A percentile compares a stretch with the other conserved stretches of the same genome.
Conservation (phyloP, 495 filamentous ascomycete genomes). For the Gamarada debralockiae region DNA sequence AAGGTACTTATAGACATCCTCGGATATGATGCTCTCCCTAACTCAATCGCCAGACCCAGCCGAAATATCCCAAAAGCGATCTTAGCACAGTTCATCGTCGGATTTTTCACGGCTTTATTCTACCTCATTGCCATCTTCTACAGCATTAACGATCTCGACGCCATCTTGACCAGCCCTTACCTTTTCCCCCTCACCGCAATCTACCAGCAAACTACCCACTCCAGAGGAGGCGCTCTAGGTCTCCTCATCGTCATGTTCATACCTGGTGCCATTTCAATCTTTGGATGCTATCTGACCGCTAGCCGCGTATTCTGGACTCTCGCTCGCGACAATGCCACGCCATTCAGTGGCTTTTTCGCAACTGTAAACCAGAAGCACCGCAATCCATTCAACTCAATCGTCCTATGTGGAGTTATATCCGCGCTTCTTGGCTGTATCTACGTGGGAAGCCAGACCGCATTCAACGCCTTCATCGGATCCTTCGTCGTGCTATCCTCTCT, state of each 20-base stretch:
- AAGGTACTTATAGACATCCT: not conserved
- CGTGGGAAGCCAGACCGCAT: slow-evolving; percentile 60
- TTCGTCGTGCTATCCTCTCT: slow-evolving; percentile 61
- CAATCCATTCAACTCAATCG: slow-evolving; percentile 59
- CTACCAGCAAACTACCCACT: slow-evolving; percentile 72
- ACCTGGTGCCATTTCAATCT: slow-evolving; percentile 54
- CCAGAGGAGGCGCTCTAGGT: slow-evolving; percentile 54
- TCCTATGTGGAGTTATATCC: slow-evolving; percentile 46
- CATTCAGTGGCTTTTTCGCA: slow-evolving; percentile 36
- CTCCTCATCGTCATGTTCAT: slow-evolving; percentile 68
- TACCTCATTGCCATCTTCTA: slow-evolving; percentile 76
- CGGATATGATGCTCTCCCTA: too few species aligned
- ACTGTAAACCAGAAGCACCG: slow-evolving; percentile 34
- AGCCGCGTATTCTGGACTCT: slow-evolving; percentile 65
- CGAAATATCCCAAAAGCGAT: slow-evolving; percentile 62
- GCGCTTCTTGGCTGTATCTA: slow-evolving; percentile 63
- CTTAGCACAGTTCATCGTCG: slow-evolving; percentile 52
- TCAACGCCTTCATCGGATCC: slow-evolving; percentile 59
- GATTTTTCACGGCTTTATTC: slow-evolving; percentile 64
- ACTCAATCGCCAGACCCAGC: slow-evolving; percentile 41
- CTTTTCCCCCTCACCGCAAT: slow-evolving; percentile 72
- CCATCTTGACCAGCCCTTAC: slow-evolving; percentile 46
- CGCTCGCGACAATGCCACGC: slow-evolving; percentile 57
- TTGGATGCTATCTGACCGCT: slow-evolving; percentile 36
- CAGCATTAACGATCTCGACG: slow-evolving; percentile 59